phyloP scores from a whole-genome alignment of 73 alveolate genomes.

The Tetrahymena malaccensis region DNA sequence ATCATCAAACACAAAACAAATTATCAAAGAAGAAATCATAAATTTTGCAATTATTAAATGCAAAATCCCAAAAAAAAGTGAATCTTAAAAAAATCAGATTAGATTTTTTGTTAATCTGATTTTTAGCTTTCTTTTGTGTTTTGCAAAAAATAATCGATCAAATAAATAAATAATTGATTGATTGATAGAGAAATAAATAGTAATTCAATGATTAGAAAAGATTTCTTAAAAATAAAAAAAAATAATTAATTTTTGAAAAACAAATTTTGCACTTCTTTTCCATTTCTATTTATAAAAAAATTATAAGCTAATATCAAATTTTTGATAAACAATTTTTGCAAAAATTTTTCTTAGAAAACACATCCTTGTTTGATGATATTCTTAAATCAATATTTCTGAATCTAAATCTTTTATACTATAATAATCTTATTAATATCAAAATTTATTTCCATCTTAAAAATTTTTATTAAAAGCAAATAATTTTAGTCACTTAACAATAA shows the following conservation, averaged over 20 bases:
- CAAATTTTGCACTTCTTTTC: too few relatives aligned
- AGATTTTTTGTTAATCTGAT: background rate
- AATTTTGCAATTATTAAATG: background rate
- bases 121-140: background rate
- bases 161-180: background rate
- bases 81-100: background rate
- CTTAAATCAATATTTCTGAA: background rate
- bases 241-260: background rate
- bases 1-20: too few relatives aligned
- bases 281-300: too few relatives aligned
- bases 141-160: background rate
- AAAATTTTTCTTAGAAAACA: too few relatives aligned
- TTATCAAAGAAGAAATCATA: too few relatives aligned
- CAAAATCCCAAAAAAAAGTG: background rate
- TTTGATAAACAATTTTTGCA: background rate
- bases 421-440: too few relatives aligned
- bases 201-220: background rate
- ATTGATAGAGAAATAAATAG: background rate
- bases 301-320: background rate
- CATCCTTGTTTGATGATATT: too few relatives aligned
- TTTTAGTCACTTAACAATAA: too few relatives aligned
- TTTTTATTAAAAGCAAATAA: too few relatives aligned
- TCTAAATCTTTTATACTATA: background rate
- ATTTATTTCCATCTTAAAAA: too few relatives aligned
- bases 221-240: background rate